These are phyloP conservation scores for Lizanozyma gosingica DNA, from an alignment of 1,139 yeast species.

Conservation along the genomic window DNA sequence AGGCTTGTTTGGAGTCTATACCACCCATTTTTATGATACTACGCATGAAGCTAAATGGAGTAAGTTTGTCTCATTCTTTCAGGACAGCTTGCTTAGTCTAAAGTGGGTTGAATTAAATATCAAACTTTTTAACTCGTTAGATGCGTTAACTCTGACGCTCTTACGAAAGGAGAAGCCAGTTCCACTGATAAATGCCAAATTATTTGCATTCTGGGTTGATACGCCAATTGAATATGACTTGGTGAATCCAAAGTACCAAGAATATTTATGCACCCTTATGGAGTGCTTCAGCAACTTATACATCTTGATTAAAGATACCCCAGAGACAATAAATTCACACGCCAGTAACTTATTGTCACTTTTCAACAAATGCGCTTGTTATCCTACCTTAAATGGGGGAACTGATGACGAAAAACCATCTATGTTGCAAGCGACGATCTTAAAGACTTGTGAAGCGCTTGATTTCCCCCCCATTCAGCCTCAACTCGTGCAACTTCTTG, in stretches of 20 bases:
- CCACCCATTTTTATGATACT: background rate
- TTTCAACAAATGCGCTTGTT: constrained; percentile 54
- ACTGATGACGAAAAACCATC: constrained; percentile 44
- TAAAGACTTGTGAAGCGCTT: constrained; percentile 34
- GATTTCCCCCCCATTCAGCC: constrained; percentile 24
- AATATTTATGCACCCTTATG: constrained; percentile 43
- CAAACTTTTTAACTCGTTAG: constrained; percentile 44
- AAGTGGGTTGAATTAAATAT: constrained; percentile 41
- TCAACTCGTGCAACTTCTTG: constrained; percentile 42
- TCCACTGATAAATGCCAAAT: constrained; percentile 24
- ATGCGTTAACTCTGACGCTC: constrained; percentile 29
- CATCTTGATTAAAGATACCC: background rate
- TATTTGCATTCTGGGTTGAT: constrained; percentile 58
- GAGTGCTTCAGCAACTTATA: constrained; percentile 24
- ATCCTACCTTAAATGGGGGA: constrained; percentile 44
- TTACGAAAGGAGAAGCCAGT: constrained; percentile 11
- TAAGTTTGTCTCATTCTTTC: background rate
- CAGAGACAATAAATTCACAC: background rate
- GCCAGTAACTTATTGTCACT: constrained; percentile 7
- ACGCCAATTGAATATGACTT: constrained; percentile 55
- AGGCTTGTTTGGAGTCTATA: background rate
- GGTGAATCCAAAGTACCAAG: constrained; percentile 44
- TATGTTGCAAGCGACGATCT: constrained; percentile 42
- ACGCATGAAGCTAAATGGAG: background rate
- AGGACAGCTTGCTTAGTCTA: constrained; percentile 17